These are phyloP conservation scores for Limonium bicolor DNA, from an alignment of 148 eudicot species.

Conservation along the genomic window DNA sequence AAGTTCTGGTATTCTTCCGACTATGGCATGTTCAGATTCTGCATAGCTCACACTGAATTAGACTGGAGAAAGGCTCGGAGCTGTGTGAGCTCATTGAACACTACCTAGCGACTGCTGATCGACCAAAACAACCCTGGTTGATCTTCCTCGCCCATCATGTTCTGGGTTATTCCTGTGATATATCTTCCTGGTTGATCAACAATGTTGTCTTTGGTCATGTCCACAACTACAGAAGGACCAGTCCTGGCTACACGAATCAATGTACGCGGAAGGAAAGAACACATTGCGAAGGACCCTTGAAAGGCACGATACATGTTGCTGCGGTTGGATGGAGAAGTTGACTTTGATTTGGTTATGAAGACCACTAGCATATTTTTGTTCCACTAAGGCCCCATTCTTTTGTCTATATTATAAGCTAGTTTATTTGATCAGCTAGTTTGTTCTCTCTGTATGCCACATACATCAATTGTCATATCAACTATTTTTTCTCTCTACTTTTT, in stretches of 20 bases:
- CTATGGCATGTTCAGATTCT: conserved; percentile 89
- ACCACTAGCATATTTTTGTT: too few relatives aligned
- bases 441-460: too few relatives aligned
- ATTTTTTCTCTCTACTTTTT: too few relatives aligned
- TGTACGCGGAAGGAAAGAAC: conserved; percentile 61
- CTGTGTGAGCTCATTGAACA: conserved; percentile 73
- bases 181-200: conserved; percentile 80
- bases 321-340: conserved; percentile 89
- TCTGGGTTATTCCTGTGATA: conserved; percentile 90
- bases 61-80: conserved; percentile 87
- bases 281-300: conserved; percentile 40
- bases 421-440: too few relatives aligned
- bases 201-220: conserved; percentile 75
- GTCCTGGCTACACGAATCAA: conserved; percentile 63
- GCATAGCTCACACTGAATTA: conserved; percentile 79
- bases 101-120: conserved; percentile 72
- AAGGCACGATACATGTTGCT: conserved; percentile 76
- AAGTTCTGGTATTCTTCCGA: conserved; percentile 93
- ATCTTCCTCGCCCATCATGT: conserved; percentile 87
- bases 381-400: too few relatives aligned
- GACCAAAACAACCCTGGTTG: conserved; percentile 91
- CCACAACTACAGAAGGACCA: conserved; percentile 77
- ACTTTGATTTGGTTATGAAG: too few relatives aligned
- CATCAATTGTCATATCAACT: too few relatives aligned
- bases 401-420: too few relatives aligned